Percentiles rank a stretch among this genome's conserved stretches.
Evolutionary conservation across 805 yeast species (phyloP).

Genomic region (Pichia cephalocereana): DNA sequence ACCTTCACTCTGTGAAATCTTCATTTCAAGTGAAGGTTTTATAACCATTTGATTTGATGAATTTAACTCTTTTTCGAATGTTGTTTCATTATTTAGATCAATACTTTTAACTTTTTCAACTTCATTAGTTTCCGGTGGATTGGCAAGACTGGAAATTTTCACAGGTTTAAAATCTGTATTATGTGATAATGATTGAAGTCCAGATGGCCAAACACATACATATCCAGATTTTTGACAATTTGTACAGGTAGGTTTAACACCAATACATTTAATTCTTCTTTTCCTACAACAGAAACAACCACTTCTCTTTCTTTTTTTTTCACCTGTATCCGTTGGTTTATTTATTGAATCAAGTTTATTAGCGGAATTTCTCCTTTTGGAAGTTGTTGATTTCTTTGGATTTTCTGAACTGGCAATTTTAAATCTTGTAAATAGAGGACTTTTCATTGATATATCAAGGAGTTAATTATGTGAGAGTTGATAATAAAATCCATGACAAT

Average conservation of each 20-base stretch:
- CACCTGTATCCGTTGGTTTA: neutral
- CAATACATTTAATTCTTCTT: conserved; percentile 18
- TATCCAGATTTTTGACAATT: conserved; percentile 10
- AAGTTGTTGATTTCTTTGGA: too few species aligned
- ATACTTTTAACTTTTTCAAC: too few species aligned
- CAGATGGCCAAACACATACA: conserved; percentile 15
- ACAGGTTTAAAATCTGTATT: conserved; percentile 9
- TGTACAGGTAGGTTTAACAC: conserved; percentile 13
- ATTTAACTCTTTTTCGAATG: too few species aligned
- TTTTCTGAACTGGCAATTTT: neutral
- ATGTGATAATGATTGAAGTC: conserved; percentile 12
- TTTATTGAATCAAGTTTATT: neutral
- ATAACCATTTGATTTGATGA: too few species aligned
- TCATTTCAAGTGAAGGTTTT: too few species aligned
- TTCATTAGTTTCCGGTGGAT: neutral
- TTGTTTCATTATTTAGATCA: too few species aligned
- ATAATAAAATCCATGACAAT: too few species aligned
- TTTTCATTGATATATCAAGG: neutral
- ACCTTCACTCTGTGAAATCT: too few species aligned
- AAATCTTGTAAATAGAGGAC: neutral
- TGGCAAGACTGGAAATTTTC: conserved; percentile 1
- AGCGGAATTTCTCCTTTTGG: neutral
- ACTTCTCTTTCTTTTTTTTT: conserved; percentile 1
- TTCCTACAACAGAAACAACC: conserved; percentile 22
- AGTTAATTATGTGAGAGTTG: neutral